Percentiles rank a stretch among this genome's conserved stretches.
These are phyloP conservation scores for Phoenix dactylifera DNA, from an alignment of 176 grass and related monocot genomes.

Conservation along the genomic window DNA sequence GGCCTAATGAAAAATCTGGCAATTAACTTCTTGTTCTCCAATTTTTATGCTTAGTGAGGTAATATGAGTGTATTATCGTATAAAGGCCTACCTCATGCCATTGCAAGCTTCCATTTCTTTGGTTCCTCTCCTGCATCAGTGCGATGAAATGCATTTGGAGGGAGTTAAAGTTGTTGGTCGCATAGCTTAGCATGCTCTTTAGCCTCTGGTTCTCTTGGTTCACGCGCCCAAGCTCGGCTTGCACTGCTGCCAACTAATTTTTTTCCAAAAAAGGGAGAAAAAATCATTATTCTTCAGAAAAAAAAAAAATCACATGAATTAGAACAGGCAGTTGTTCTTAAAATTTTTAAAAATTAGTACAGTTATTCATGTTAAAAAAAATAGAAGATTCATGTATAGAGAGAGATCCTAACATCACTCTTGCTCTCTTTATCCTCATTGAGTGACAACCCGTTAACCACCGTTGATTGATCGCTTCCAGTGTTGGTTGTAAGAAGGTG, in stretches of 20 bases:
- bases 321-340: too few species aligned
- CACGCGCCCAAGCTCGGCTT: conserved; percentile 60
- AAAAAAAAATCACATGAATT: too few species aligned
- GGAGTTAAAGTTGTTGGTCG: conserved; percentile 58
- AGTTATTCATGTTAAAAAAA: too few species aligned
- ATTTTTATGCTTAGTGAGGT: too few species aligned
- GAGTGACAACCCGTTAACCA: conserved; percentile 34
- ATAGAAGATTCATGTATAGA: too few species aligned
- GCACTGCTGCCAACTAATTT: conserved; percentile 42
- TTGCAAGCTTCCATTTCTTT: conserved; percentile 6
- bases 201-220: conserved; percentile 90
- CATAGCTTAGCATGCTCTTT: conserved; percentile 52
- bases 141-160: conserved; percentile 65
- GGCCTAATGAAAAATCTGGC: not conserved
- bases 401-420: conserved; percentile 32
- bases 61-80: not conserved
- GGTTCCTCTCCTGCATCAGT: conserved; percentile 48
- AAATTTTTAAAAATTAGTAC: too few species aligned
- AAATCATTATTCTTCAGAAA: too few species aligned
- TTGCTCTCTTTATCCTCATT: conserved; percentile 31
- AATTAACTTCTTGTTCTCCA: too few species aligned
- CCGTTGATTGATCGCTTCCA: conserved; percentile 57
- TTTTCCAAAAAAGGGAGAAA: too few species aligned
- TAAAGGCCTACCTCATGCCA: conserved; percentile 10
- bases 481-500: conserved; percentile 57